Evolutionary conservation across 345 rosid species (phyloP), one percentile per base, ranked within the genome.

Genomic region (Hypericum perforatum): DNA sequence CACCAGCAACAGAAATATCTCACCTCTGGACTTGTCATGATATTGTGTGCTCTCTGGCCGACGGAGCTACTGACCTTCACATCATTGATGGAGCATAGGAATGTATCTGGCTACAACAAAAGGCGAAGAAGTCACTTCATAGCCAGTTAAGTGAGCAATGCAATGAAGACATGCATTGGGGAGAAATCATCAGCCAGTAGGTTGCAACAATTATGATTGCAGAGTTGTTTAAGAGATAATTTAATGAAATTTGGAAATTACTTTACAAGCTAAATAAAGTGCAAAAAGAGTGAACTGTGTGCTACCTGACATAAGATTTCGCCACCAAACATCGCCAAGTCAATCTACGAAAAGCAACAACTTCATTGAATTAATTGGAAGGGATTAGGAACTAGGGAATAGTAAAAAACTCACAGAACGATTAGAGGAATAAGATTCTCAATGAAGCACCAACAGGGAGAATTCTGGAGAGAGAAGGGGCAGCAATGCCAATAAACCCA

Each of bases 81-180:
- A 70, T 89, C 95, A 70, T 79, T 79, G 63, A 94, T 58, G 7
- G 97, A 94, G 72, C 95, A 94, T 53, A 94, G 88, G 65, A 94
- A 94, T 62, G 97, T 89, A 84, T 94, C 99, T 79, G 94, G 92
- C 99, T 94, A 78, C 74, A 84, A 59, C 74, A 53, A 61, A 78
- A 57, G 49, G 45, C 47, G 42, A 64, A 43, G 45, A 56, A 62
- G 58, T 66, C 60, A 69, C 57, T 68, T 50, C 54, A 65, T 57
- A 47, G 49, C 56, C 56, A 11, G 42, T 54, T 53, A 48, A 48
- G 36, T 22, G 16, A 48, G 14, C 37, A 36, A 8, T 6, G 14
- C 11, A 37, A 11, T 37, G 49, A 37, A 8, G 16, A 0, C 11
- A 6, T 6, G 43, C 44, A 54, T 8, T 29, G 49, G 52, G 41